Evolutionary conservation across 1,284 basidiomycete species (phyloP), one percentile per base, ranked within the genome.

Genomic region (Abortiporus biennis): DNA sequence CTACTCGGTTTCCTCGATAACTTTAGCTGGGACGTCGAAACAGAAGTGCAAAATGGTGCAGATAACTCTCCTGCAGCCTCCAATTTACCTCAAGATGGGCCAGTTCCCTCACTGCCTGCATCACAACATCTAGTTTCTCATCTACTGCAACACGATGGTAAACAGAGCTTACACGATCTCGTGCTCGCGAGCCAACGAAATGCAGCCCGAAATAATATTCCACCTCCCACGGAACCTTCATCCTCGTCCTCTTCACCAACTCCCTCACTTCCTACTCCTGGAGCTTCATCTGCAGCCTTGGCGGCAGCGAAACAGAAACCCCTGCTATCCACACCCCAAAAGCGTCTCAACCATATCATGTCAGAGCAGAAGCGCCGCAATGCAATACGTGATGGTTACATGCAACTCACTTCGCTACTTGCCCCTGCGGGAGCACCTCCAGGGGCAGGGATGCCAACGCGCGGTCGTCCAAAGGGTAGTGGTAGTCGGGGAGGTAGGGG

Each of bases 311-410:
- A 69, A 42, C 43, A 66, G 20, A 82, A 82, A 49, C 68, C 78
- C 0, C 70, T 90, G 6, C 71, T 93, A 17, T 85, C 87, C 6
- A 83, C 80, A 6, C 88, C 87, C 0, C 90, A 93, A 59, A 93
- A 93, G 61, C 79, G 91, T 21, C 78, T 91, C n/a, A 93, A 93
- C 60, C 90, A 93, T 66, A 93, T 93, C 67, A 83, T 91, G 70
- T 90, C 85, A 9, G 90, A 93, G 64, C 91, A 93, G 64, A 92
- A 91, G 61, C 80, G 90, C 2, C 76, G 90, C 2, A 91, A 92
- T 48, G 87, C 89, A 36, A 93, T 93, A 52, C 79, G 90, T 25
- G 85, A 91, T 48, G 91, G 89, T 8, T 93, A 93, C 64, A 84
- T 90, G 11, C 79, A 88, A 55, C 67, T 93, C 32, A 90, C 88